Conservation (phyloP, 257 asterid species). For the Solanum chiquidenum region DNA sequence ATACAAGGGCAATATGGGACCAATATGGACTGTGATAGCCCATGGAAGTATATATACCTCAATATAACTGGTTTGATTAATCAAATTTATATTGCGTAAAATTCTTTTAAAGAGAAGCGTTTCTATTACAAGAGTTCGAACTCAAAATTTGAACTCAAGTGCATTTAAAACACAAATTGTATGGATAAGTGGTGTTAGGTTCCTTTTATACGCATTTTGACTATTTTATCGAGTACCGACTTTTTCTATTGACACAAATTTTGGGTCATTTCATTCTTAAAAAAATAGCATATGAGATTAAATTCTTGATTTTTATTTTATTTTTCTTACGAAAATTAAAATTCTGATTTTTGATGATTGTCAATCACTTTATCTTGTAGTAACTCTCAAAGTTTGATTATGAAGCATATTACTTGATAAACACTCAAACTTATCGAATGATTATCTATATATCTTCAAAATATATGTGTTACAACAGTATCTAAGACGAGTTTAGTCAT, state of each 20-base stretch:
- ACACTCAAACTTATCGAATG: neutral
- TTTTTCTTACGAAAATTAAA: too few relatives aligned
- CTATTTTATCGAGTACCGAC: too few relatives aligned
- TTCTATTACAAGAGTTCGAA: too few relatives aligned
- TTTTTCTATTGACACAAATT: neutral
- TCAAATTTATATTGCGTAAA: neutral
- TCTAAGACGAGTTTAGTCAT: too few relatives aligned
- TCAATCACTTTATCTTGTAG: too few relatives aligned
- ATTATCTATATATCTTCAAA: rapidly evolving
- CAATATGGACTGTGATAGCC: neutral
- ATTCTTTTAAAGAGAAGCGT: too few relatives aligned
- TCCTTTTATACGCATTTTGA: too few relatives aligned
- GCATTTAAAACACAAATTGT: neutral
- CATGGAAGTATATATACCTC: neutral
- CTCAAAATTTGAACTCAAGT: neutral
- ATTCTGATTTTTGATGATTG: too few relatives aligned
- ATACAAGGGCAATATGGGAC: neutral
- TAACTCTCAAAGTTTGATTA: too few relatives aligned
- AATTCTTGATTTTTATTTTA: too few relatives aligned
- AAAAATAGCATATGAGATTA: neutral
- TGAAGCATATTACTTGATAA: too few relatives aligned
- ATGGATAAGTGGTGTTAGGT: neutral
- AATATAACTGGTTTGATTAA: neutral
- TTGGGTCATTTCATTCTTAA: neutral
- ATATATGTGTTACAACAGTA: too few relatives aligned